A percentile compares a stretch with the other conserved stretches of the same genome.
Conservation (phyloP, 441 rosid genomes). For the Omphalea diandra region DNA sequence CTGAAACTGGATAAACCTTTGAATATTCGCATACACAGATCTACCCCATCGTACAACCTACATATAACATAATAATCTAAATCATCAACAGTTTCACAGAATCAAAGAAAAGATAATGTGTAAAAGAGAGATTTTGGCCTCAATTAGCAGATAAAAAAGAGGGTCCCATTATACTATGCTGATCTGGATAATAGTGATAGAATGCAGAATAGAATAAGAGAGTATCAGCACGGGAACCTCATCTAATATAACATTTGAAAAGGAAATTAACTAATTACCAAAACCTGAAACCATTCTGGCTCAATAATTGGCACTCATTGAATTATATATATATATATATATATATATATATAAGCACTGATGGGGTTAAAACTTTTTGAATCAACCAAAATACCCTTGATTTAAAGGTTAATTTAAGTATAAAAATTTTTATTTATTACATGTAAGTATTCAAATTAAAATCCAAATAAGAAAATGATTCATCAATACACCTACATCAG, state of each 20-base stretch:
- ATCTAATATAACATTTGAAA: background rate
- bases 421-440: too few species aligned
- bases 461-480: too few species aligned
- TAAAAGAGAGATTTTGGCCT: background rate
- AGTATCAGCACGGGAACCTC: background rate
- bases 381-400: too few species aligned
- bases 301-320: background rate
- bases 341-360: too few species aligned
- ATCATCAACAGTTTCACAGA: background rate
- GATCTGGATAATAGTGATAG: background rate
- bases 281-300: background rate
- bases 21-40: slow-evolving; percentile 97
- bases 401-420: too few species aligned
- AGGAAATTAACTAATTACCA: background rate
- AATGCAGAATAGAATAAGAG: background rate
- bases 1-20: slow-evolving; percentile 99
- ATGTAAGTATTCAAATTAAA: too few species aligned
- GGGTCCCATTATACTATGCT: background rate
- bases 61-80: slow-evolving; percentile 27
- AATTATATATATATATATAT: too few species aligned
- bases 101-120: background rate
- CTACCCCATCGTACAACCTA: slow-evolving; percentile 99
- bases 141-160: background rate
- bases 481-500: too few species aligned
- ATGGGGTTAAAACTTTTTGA: too few species aligned